Evolutionary conservation across 1,139 yeast genomes (phyloP).

Genomic region (Blastobotrys serpentis): DNA sequence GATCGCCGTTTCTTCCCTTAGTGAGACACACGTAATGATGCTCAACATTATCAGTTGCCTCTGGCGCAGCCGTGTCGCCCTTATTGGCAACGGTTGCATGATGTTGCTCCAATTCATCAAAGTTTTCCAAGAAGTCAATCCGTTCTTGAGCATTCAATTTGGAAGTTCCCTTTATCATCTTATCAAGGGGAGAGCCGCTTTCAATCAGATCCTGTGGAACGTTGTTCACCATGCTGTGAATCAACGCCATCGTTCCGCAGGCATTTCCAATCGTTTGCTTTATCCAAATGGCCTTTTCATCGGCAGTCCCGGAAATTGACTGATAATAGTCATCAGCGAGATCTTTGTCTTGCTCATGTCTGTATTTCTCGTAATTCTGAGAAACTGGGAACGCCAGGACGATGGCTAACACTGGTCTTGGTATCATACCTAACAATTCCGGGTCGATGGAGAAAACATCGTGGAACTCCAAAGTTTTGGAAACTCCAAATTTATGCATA

Average conservation of each 20-base stretch:
- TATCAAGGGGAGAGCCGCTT: slow-evolving; percentile 35
- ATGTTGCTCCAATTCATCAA: slow-evolving; percentile 48
- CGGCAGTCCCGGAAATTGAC: slow-evolving; percentile 31
- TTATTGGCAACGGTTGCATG: slow-evolving; percentile 61
- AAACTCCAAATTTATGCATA: slow-evolving; percentile 66
- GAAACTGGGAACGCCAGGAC: slow-evolving; percentile 81
- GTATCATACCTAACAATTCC: slow-evolving; percentile 72
- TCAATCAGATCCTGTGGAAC: slow-evolving; percentile 41
- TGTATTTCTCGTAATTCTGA: slow-evolving; percentile 53
- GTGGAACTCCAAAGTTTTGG: slow-evolving; percentile 59
- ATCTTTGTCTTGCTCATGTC: slow-evolving; percentile 40
- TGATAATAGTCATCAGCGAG: slow-evolving; percentile 29
- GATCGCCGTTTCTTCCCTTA: slow-evolving; percentile 45
- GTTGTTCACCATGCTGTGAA: slow-evolving; percentile 73
- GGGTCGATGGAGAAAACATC: slow-evolving; percentile 83
- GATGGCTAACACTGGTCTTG: slow-evolving; percentile 76
- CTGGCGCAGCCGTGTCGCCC: slow-evolving; percentile 83
- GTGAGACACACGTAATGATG: slow-evolving; percentile 80
- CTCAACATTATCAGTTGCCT: slow-evolving; percentile 59
- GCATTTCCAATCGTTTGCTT: slow-evolving; percentile 85
- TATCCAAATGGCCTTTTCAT: slow-evolving; percentile 54
- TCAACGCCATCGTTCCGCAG: slow-evolving; percentile 86
- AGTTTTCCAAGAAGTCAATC: slow-evolving; percentile 47
- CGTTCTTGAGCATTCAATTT: slow-evolving; percentile 42
- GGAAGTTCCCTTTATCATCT: slow-evolving; percentile 33